Evolutionary conservation across 2,329 filamentous ascomycete species (phyloP), one percentile per base, ranked within the genome.

Genomic region (Pseudocercospora musae): DNA sequence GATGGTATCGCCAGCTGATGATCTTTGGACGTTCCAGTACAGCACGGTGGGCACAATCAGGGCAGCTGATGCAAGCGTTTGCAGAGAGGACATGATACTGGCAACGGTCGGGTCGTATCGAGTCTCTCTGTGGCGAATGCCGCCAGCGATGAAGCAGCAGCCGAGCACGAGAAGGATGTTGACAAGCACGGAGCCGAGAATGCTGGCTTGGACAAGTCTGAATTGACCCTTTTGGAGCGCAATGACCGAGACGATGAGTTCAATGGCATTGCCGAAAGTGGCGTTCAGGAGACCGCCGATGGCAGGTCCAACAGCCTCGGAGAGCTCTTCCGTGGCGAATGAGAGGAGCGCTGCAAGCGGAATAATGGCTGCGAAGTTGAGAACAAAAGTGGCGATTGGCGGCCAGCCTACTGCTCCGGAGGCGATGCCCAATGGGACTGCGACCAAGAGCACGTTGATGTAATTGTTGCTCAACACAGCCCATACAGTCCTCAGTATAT

Each of bases 131-230:
- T 77, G 75, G 52, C 74, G 72, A 58, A 80, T 74, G 21, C 81
- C 81, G 37, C 78, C 80, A 31, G 79, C 76, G 54, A 82, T 75
- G 76, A 83, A 82, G 70, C 81, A 83, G 75, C 80, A 82, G 27
- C 81, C 81, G 18, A 83, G 77, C 6, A 66, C 64, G n/a, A 98
- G 85, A 7, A 98, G 84, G 66, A 97, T 88, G 77, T 98, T 98
- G 69, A 94, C 97, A 29, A 98, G 82, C 68, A 98, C 96, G 72
- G 90, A 95, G 48, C 94, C 94, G 27, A 98, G 87, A 91, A 98
- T 97, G 65, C 91, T 96, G n/a, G 94, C 89, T 79, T 98, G 95
- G 11, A 98, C 94, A 65, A 98, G 92, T 70, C 94, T 88, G 73
- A 96, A 96, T 78, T 98, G 90, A 66, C 87, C 86, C 70, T 94